Conservation (phyloP, 345 rosid genomes). For the Aethionema arabicum region DNA sequence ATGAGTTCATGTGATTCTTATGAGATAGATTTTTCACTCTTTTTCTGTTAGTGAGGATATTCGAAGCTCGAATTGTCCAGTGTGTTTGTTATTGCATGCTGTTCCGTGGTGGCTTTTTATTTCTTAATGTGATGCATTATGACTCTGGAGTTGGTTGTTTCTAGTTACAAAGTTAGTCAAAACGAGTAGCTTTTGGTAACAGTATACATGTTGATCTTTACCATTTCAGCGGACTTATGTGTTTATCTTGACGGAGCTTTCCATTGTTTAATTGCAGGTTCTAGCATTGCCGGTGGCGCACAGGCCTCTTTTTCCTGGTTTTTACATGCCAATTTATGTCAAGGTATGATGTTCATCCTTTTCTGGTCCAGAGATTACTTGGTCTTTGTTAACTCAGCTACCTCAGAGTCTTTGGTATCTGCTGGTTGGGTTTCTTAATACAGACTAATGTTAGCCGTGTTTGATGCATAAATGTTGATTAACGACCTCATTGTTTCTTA, state of each 20-base stretch:
- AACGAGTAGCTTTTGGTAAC: slow-evolving; percentile 2
- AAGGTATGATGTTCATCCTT: slow-evolving; percentile 55
- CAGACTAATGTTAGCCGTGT: slow-evolving; percentile 4
- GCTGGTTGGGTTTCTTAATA: slow-evolving; percentile 2
- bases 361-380: not conserved
- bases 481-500: not conserved
- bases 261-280: slow-evolving; percentile 55
- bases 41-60: not conserved
- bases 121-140: not conserved
- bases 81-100: slow-evolving; percentile 9
- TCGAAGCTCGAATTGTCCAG: not conserved
- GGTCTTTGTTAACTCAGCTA: not conserved
- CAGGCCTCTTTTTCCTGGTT: slow-evolving; percentile 95
- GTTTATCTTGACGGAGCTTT: slow-evolving; percentile 7
- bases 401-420: slow-evolving; percentile 8
- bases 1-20: slow-evolving; percentile 17
- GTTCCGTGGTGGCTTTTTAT: slow-evolving; percentile 2
- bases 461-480: slow-evolving; percentile 1
- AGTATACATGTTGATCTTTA: slow-evolving; percentile 1
- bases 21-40: slow-evolving; percentile 13
- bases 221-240: not conserved
- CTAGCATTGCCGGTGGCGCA: slow-evolving; percentile 88
- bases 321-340: slow-evolving; percentile 95
- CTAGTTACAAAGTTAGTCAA: not conserved
- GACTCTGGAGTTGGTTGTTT: not conserved